Evolutionary conservation across 768 basidiomycete species (phyloP).

Genomic region (Boletus rubropictus): DNA sequence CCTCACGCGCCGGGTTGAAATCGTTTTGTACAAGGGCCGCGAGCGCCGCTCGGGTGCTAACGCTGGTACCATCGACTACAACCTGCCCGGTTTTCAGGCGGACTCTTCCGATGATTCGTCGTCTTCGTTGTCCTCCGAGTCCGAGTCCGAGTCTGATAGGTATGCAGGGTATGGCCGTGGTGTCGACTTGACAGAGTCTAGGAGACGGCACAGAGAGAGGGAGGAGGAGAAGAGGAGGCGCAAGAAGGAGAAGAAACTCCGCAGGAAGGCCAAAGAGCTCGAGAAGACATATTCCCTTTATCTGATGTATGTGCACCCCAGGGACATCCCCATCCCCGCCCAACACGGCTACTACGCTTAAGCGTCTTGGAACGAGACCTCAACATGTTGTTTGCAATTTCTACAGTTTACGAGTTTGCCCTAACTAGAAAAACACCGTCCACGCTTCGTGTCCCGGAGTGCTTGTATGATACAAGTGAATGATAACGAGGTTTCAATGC

Average conservation of each 20-base stretch:
- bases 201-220: constrained; percentile 48
- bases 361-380: not conserved
- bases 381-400: not conserved
- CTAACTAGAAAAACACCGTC: not conserved
- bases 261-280: constrained; percentile 51
- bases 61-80: constrained; percentile 49
- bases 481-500: constrained; percentile 5
- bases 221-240: constrained; percentile 57
- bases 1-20: constrained; percentile 65
- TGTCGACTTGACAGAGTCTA: constrained; percentile 43
- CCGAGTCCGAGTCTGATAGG: constrained; percentile 39
- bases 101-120: constrained; percentile 37
- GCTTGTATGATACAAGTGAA: constrained; percentile 15
- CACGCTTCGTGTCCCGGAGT: not conserved
- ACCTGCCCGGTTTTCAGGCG: constrained; percentile 45
- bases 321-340: constrained; percentile 23
- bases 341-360: constrained; percentile 27
- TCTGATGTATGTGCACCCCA: constrained; percentile 44
- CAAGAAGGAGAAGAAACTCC: constrained; percentile 59
- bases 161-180: constrained; percentile 44
- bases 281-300: constrained; percentile 63
- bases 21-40: constrained; percentile 74
- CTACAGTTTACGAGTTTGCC: not conserved
- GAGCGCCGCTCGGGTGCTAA: constrained; percentile 68
- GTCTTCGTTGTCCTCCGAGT: constrained; percentile 36